Percentiles rank a stretch among this genome's conserved stretches.
Evolutionary conservation across 2,329 filamentous ascomycete genomes (phyloP).

Genomic region (Boeremia lycopersici): DNA sequence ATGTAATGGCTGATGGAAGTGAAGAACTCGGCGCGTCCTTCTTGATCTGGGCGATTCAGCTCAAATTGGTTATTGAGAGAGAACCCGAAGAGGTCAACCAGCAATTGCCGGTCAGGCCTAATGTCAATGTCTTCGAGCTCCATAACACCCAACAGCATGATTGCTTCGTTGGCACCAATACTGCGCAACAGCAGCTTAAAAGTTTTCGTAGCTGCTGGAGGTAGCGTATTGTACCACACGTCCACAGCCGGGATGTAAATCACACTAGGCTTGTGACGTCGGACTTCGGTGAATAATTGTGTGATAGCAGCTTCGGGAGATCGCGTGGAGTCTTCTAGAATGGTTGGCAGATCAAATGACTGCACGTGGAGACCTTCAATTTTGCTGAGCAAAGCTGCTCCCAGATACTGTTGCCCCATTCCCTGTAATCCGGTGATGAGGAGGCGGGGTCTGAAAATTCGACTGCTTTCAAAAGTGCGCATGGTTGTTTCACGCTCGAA

Average conservation of each 20-base stretch:
- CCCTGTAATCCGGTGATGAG: conserved; percentile 81
- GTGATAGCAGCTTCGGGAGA: conserved; percentile 88
- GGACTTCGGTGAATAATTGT: conserved; percentile 87
- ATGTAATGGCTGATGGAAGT: conserved; percentile 74
- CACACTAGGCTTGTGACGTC: conserved; percentile 92
- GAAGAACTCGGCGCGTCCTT: conserved; percentile 81
- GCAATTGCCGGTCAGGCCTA: conserved; percentile 63
- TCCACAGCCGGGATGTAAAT: conserved; percentile 93
- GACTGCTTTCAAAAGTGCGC: conserved; percentile 77
- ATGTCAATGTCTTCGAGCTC: conserved; percentile 69
- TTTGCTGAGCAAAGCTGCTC: conserved; percentile 83
- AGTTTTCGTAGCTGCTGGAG: conserved; percentile 73
- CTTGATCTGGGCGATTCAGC: conserved; percentile 69
- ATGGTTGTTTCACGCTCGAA: conserved; percentile 82
- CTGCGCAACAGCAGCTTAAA: conserved; percentile 82
- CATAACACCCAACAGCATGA: conserved; percentile 84
- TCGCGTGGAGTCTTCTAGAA: conserved; percentile 81
- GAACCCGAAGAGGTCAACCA: conserved; percentile 83
- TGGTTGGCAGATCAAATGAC: conserved; percentile 86
- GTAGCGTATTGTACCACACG: conserved; percentile 76
- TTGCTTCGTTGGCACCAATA: conserved; percentile 86
- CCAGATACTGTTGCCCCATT: conserved; percentile 93
- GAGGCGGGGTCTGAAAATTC: conserved; percentile 86
- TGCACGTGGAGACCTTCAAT: conserved; percentile 95
- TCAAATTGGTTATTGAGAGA: conserved; percentile 78